Conservation (phyloP, 176 grass and related monocot genomes). For the Phyllostachys edulis region DNA sequence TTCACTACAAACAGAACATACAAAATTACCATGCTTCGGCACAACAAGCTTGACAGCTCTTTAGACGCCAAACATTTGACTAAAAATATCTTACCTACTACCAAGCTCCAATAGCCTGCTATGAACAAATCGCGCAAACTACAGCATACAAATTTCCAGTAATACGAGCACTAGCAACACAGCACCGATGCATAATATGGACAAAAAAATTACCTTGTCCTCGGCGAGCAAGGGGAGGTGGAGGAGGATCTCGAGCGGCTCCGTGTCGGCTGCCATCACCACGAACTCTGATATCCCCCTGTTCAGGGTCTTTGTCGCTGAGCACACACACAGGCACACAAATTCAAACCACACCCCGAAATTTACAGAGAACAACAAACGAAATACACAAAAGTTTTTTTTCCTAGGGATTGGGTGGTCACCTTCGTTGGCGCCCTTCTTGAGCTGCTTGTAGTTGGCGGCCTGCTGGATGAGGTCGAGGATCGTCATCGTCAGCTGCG, state of each 20-base stretch:
- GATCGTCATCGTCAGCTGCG: slow-evolving; percentile 67
- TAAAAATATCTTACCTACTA: neutral
- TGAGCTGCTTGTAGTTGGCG: slow-evolving; percentile 87
- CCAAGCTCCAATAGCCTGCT: neutral
- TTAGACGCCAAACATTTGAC: neutral
- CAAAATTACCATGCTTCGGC: neutral
- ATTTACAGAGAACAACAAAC: neutral
- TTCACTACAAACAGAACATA: neutral
- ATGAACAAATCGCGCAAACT: neutral
- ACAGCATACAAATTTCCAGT: neutral
- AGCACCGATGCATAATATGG: neutral
- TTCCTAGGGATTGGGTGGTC: neutral
- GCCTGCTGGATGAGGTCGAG: slow-evolving; percentile 79
- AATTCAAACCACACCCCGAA: neutral
- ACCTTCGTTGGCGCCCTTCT: slow-evolving; percentile 95
- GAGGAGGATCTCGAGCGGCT: slow-evolving; percentile 85
- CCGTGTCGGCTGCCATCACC: slow-evolving; percentile 84
- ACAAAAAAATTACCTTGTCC: slow-evolving; percentile 53
- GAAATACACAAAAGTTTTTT: neutral
- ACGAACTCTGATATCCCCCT: slow-evolving; percentile 88
- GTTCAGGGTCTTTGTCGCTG: slow-evolving; percentile 84
- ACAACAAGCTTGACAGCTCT: neutral
- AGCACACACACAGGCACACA: neutral
- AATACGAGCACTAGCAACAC: neutral
- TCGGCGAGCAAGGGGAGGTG: slow-evolving; percentile 80